A percentile compares a stretch with the other conserved stretches of the same genome.
Conservation (phyloP, 1,284 basidiomycete species). For the Austroboletus novae-zelandiae region DNA sequence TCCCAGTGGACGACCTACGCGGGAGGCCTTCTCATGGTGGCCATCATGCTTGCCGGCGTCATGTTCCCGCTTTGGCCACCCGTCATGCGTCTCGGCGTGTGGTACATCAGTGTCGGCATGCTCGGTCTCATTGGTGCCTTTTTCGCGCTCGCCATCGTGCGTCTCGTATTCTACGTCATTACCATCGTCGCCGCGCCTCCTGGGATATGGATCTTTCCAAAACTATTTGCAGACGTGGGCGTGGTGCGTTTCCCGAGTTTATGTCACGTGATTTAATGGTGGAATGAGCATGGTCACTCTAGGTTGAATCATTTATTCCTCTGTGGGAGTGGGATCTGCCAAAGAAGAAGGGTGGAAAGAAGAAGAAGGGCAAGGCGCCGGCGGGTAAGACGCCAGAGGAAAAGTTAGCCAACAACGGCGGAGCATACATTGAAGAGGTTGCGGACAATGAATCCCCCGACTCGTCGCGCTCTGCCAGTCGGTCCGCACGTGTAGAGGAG, state of each 20-base stretch:
- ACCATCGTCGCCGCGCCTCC: constrained; percentile 85
- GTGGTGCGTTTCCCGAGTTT: constrained; percentile 67
- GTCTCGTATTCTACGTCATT: constrained; percentile 92
- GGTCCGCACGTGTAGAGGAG: constrained; percentile 57
- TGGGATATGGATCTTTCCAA: constrained; percentile 99
- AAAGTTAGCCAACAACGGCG: constrained; percentile 38
- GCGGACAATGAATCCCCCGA: constrained; percentile 44
- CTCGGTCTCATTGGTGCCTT: constrained; percentile 89
- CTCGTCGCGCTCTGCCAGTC: constrained; percentile 57
- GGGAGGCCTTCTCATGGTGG: constrained; percentile 92
- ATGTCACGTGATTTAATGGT: constrained; percentile 5
- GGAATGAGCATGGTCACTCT: neutral
- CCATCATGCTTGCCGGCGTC: constrained; percentile 91
- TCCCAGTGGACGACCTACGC: constrained; percentile 92
- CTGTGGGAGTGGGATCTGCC: constrained; percentile 97
- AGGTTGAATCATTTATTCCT: constrained; percentile 98
- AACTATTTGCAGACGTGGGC: constrained; percentile 97
- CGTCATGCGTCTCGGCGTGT: constrained; percentile 91
- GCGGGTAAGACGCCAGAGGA: constrained; percentile 25
- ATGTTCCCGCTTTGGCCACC: constrained; percentile 99
- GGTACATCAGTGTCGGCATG: constrained; percentile 90
- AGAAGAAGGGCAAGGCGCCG: constrained; percentile 52
- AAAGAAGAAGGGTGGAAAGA: constrained; percentile 78
- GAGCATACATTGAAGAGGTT: constrained; percentile 54
- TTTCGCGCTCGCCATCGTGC: constrained; percentile 88